phyloP scores from a whole-genome alignment of 495 filamentous ascomycete genomes.

The Talaromyces trachyspermus region DNA sequence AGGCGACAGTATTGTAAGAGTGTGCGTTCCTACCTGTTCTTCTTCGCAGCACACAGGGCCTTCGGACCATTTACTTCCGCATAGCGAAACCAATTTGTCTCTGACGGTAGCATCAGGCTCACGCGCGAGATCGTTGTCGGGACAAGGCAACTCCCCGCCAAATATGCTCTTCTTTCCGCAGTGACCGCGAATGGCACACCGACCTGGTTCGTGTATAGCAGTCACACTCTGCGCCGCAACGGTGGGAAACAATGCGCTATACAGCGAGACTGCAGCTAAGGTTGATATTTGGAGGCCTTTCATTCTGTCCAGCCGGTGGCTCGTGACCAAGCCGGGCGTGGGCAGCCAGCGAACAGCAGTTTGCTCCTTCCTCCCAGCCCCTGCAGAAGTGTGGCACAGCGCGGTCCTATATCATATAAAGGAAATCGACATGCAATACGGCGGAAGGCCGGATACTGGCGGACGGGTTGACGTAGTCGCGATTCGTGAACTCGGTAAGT shows the following conservation, averaged over 20 bases:
- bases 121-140: slow-evolving; percentile 82
- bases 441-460: no score
- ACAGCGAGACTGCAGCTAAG: slow-evolving; percentile 24
- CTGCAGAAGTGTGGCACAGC: not conserved
- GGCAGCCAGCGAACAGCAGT: not conserved
- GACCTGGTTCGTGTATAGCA: slow-evolving; percentile 72
- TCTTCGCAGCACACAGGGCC: slow-evolving; percentile 76
- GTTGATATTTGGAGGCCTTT: slow-evolving; percentile 23
- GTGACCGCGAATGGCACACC: slow-evolving; percentile 85
- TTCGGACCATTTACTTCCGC: slow-evolving; percentile 75
- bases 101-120: slow-evolving; percentile 61
- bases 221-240: slow-evolving; percentile 40
- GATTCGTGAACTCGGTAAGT: no score
- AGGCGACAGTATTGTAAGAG: slow-evolving; percentile 4
- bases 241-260: slow-evolving; percentile 18
- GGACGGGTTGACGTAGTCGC: no score
- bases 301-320: slow-evolving; percentile 19
- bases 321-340: slow-evolving; percentile 5
- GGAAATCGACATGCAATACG: no score
- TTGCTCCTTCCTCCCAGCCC: not conserved
- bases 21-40: slow-evolving; percentile 59
- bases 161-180: slow-evolving; percentile 88
- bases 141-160: slow-evolving; percentile 77
- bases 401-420: not conserved
- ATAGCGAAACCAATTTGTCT: slow-evolving; percentile 73